Evolutionary conservation across 164 flowering plant species (phyloP), one percentile per base, ranked within the genome.

Genomic region (Liquidambar formosana): DNA sequence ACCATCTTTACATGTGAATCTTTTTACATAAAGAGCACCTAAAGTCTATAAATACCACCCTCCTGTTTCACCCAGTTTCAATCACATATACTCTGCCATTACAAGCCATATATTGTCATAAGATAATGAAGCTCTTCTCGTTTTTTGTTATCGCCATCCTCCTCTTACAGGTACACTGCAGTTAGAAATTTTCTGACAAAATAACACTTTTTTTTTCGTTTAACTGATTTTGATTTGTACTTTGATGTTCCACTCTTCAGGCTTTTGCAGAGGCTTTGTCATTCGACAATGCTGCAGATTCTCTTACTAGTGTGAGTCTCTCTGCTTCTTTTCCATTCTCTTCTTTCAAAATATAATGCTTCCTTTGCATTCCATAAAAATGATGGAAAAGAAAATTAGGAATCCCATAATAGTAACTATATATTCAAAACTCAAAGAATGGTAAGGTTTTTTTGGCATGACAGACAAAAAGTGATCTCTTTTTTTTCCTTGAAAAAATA

Each of bases 151-250:
- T 72, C 27, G 15, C 52, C 19, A 49, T 79, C 46, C 65, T 79
- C 57, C 56, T 76, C 47, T 21, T 79, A 0, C 82, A 79, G 79
- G 79, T 79, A 56, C 28, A 45, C 46, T 44, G n/a, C 26, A 28
- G 13, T 41, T 27, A 62, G 9, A 46, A 21, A 15, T 61, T 3
- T 2, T 14, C 21, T 12, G 41, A 33, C 41, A 33, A 33, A 2
- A 33, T 33, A 33, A 33, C 12, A 57, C 47, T 14, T 4, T 22
- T 48, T 23, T 26, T 14, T 28, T 11, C 15, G 5, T 15, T 13
- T 1, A 19, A 15, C 3, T 21, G 1, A 51, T 5, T 51, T 18
- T 8, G 18, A 13, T 44, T n/a, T 44, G 45, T 52, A 11, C 27
- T n/a, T 18, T 56, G 10, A 51, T 47, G 21, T 69, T 54, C 26